A percentile compares a stretch with the other conserved stretches of the same genome.
Evolutionary conservation across 192 early-diverging fungal genomes (phyloP).

Genomic region (Coemansia sp.): DNA sequence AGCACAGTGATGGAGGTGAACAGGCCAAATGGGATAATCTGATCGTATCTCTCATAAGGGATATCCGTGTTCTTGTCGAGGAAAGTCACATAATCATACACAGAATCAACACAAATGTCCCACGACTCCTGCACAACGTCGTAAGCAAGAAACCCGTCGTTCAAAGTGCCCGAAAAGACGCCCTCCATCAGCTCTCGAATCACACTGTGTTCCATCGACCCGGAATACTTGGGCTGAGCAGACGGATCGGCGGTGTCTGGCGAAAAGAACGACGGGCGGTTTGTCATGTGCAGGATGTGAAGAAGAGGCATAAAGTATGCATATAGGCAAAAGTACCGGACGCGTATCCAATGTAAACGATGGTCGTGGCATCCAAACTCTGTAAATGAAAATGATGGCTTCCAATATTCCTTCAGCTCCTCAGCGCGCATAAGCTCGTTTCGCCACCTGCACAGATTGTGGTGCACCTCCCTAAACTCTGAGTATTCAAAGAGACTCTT

Average conservation of each 20-base stretch:
- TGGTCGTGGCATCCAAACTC: constrained; percentile 31
- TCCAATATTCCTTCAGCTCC: constrained; percentile 9
- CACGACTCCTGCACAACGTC: constrained; percentile 41
- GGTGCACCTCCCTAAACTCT: constrained; percentile 18
- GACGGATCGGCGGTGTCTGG: constrained; percentile 1
- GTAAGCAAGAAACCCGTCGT: constrained; percentile 39
- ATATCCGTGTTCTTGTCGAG: constrained; percentile 37
- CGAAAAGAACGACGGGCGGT: constrained; percentile 38
- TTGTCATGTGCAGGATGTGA: constrained; percentile 30
- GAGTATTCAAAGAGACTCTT: constrained; percentile 25
- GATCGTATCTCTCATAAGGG: constrained; percentile 38
- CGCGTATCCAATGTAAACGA: constrained; percentile 21
- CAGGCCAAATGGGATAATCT: constrained; percentile 39
- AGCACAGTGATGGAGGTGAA: constrained; percentile 37
- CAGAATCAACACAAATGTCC: constrained; percentile 30
- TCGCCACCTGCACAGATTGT: constrained; percentile 15
- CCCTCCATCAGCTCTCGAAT: constrained; percentile 36
- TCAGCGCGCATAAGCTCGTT: constrained; percentile 14
- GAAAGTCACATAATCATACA: constrained; percentile 20
- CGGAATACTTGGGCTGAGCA: not conserved
- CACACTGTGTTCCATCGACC: constrained; percentile 20
- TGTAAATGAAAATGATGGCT: constrained; percentile 8
- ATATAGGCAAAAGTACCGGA: constrained; percentile 36
- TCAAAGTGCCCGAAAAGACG: constrained; percentile 25
- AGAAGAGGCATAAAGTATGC: constrained; percentile 20